phyloP scores from a whole-genome alignment of 1,139 yeast genomes.

The Yamadazyma epiphylla region DNA sequence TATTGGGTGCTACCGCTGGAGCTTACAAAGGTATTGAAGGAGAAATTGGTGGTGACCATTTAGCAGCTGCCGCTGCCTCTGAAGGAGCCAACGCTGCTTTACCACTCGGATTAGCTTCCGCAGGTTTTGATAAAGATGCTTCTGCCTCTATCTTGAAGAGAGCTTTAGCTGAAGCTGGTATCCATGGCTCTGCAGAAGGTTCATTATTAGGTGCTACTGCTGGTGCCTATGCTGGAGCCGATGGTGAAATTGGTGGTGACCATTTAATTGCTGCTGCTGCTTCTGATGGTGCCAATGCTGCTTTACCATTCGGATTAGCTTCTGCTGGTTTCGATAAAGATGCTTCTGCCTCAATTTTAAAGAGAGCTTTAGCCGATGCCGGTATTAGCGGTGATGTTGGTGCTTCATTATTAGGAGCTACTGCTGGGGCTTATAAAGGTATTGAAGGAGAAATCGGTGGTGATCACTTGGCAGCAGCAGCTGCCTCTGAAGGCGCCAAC shows the following conservation, averaged over 20 bases:
- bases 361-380: not conserved
- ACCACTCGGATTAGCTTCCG: conserved; percentile 3
- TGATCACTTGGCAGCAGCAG: conserved; percentile 11
- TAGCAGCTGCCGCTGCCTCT: conserved; percentile 5
- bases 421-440: conserved; percentile 2
- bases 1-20: conserved; percentile 1
- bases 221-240: conserved; percentile 8
- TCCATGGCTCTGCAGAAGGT: conserved; percentile 1
- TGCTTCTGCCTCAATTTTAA: conserved; percentile 1
- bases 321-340: conserved; percentile 2
- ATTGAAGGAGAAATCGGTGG: conserved; percentile 9
- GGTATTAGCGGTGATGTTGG: not conserved
- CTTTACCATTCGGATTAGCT: conserved; percentile 8
- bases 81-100: conserved; percentile 7
- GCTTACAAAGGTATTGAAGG: conserved; percentile 1
- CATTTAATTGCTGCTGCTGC: conserved; percentile 1
- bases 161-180: conserved; percentile 4
- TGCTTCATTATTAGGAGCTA: conserved; percentile 1
- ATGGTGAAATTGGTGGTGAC: conserved; percentile 5
- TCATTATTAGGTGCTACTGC: conserved; percentile 2
- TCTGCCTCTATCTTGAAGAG: conserved; percentile 5
- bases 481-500: conserved; percentile 9
- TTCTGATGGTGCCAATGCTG: conserved; percentile 2
- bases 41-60: conserved; percentile 2
- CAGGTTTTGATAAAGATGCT: conserved; percentile 2